phyloP scores from a whole-genome alignment of 495 filamentous ascomycete genomes.

The Penicillium riverlandense region DNA sequence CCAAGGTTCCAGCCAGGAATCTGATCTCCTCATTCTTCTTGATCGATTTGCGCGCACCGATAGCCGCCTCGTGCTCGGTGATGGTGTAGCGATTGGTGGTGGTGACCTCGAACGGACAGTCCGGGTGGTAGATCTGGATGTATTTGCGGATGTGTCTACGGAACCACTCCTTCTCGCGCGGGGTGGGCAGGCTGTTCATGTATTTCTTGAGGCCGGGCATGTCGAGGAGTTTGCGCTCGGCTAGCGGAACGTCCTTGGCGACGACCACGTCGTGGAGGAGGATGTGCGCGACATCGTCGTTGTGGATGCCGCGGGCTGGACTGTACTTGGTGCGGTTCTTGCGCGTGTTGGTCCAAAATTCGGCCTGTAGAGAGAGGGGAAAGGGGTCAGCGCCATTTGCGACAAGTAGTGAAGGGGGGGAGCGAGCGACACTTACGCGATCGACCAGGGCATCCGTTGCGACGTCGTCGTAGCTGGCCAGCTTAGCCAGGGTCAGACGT shows the following conservation, averaged over 20 bases:
- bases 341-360: slow-evolving; percentile 91
- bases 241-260: slow-evolving; percentile 58
- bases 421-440: slow-evolving; percentile 55
- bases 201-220: slow-evolving; percentile 71
- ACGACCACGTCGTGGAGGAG: slow-evolving; percentile 71
- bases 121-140: slow-evolving; percentile 84
- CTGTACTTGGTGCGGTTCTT: slow-evolving; percentile 90
- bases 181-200: slow-evolving; percentile 52
- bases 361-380: slow-evolving; percentile 50
- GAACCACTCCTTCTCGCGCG: slow-evolving; percentile 84
- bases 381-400: neutral
- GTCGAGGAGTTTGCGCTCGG: slow-evolving; percentile 64
- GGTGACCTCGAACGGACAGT: slow-evolving; percentile 88
- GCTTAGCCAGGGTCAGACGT: slow-evolving; percentile 73
- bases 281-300: slow-evolving; percentile 73
- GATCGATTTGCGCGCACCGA: slow-evolving; percentile 75
- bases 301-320: slow-evolving; percentile 68
- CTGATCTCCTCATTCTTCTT: slow-evolving; percentile 80
- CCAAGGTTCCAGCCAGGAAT: slow-evolving; percentile 81
- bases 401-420: slow-evolving; percentile 9
- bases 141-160: slow-evolving; percentile 81
- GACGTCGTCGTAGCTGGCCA: slow-evolving; percentile 92
- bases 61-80: slow-evolving; percentile 73
- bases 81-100: slow-evolving; percentile 97
- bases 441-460: slow-evolving; percentile 94